Evolutionary conservation across 2,329 filamentous ascomycete species (phyloP), one percentile per base, ranked within the genome.

Genomic region (Verticillium dahliae): DNA sequence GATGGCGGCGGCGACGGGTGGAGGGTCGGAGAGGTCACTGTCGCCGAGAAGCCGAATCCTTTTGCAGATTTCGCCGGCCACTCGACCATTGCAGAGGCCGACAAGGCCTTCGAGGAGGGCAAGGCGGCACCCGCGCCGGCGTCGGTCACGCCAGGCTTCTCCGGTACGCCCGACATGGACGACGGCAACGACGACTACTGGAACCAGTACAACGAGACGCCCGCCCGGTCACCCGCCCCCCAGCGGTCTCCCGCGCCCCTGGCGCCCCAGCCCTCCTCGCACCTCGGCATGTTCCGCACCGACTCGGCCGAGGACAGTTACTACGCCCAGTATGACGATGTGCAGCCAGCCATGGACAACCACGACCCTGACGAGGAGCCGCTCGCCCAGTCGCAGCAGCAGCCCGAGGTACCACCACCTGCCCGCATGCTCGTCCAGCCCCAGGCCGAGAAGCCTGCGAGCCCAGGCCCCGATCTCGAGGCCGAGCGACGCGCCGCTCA

Each of bases 121-220:
- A 70, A 67, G 18, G 67, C 71, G 34, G 71, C 68, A 38, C 61
- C 62, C 15, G 13, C 10, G 18, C 66, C 71, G 34, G 71, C 68
- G 38, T 62, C 62, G 14, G 13, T 7, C 58, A 60, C 60, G 27
- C 41, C 58, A 14, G 57, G 59, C 56, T 41, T 61, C 65, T 52
- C 59, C 39, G 67, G 7, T 60, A 70, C 27, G 60, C 56, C 35
- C 0, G 76, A 81, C 1, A 84, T 87, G 0, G 86, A 86, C 0
- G 88, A 90, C 27, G 88, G 90, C 37, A 88, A 92, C 64, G 89
- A 91, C 66, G 88, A 87, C 67, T 94, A 94, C 73, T 94, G 90
- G 90, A 88, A 85, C 37, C 84, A 86, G 63, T 93, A 94, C 72
- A 90, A 91, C 71, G 83, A 84, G 33, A 91, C 88, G 4, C 88